These are phyloP conservation scores for Thymus quinquecostatus DNA, from an alignment of 257 asterid genomes.

Conservation along the genomic window DNA sequence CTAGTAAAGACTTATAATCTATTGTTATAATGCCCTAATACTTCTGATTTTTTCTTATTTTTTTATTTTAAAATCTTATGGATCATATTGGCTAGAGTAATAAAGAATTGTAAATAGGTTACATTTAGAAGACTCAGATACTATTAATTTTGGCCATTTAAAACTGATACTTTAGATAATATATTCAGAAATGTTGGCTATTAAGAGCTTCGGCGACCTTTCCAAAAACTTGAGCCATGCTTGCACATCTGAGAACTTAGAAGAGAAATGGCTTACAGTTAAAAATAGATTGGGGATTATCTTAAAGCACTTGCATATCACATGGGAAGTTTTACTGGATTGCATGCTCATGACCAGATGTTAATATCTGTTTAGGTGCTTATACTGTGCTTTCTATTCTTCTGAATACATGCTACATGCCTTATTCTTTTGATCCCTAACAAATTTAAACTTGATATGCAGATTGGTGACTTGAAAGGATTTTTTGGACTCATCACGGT, in stretches of 20 bases:
- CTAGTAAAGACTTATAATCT: background rate
- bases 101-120: background rate
- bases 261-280: background rate
- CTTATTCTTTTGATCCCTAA: slow-evolving; percentile 7
- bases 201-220: background rate
- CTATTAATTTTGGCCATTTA: background rate
- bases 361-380: background rate
- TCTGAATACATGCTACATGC: slow-evolving; percentile 3
- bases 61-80: background rate
- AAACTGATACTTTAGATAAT: no score
- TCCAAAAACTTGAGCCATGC: background rate
- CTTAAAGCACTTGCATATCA: background rate
- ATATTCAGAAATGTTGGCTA: no score
- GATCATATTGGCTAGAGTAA: background rate
- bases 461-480: slow-evolving; percentile 96
- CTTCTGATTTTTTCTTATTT: no score
- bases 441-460: slow-evolving; percentile 37
- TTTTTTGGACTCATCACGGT: slow-evolving; percentile 77
- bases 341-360: background rate
- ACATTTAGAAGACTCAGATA: background rate
- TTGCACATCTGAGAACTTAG: background rate
- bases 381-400: slow-evolving; percentile 5
- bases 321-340: background rate
- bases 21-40: background rate
- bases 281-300: background rate